phyloP scores from a whole-genome alignment of 495 filamentous ascomycete species.

The Hypoxylon lienhwacheense region DNA sequence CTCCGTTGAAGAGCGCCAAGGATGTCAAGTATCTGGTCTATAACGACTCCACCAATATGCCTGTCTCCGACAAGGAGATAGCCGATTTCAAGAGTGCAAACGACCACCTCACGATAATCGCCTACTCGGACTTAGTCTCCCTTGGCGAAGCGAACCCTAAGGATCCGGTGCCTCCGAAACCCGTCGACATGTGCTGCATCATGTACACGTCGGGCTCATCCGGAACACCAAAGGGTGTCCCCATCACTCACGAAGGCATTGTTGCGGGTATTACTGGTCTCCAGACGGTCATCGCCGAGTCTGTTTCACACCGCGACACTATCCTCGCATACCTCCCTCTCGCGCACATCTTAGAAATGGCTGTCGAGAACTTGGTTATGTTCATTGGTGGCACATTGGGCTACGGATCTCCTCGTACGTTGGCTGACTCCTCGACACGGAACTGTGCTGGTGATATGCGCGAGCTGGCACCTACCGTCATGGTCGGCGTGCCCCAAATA shows the following conservation, averaged over 20 bases:
- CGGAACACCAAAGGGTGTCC: slow-evolving; percentile 85
- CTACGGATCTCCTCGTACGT: slow-evolving; percentile 79
- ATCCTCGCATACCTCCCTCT: slow-evolving; percentile 84
- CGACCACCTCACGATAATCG: slow-evolving; percentile 45
- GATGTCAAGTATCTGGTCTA: slow-evolving; percentile 50
- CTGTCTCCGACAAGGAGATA: slow-evolving; percentile 46
- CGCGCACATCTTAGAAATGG: slow-evolving; percentile 85
- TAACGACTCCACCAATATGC: slow-evolving; percentile 45
- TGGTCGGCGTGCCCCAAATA: slow-evolving; percentile 84
- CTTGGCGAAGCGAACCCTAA: slow-evolving; percentile 68
- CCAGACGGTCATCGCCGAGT: slow-evolving; percentile 45
- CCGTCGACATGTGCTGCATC: slow-evolving; percentile 78
- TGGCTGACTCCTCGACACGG: slow-evolving; percentile 64
- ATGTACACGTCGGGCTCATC: slow-evolving; percentile 97
- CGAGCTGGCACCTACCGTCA: slow-evolving; percentile 73
- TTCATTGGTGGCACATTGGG: slow-evolving; percentile 77
- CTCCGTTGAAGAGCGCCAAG: slow-evolving; percentile 47
- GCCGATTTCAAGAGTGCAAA: slow-evolving; percentile 47
- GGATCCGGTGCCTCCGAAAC: slow-evolving; percentile 64
- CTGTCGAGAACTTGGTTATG: slow-evolving; percentile 74
- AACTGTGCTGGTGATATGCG: slow-evolving; percentile 69
- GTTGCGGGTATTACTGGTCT: slow-evolving; percentile 63
- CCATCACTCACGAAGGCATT: slow-evolving; percentile 74
- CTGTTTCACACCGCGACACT: slow-evolving; percentile 59
- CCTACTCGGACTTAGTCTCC: slow-evolving; percentile 48